Evolutionary conservation across 23 red algal species (phyloP), one percentile per base, ranked within the genome.

Genomic region (Pyropia haitanensis): DNA sequence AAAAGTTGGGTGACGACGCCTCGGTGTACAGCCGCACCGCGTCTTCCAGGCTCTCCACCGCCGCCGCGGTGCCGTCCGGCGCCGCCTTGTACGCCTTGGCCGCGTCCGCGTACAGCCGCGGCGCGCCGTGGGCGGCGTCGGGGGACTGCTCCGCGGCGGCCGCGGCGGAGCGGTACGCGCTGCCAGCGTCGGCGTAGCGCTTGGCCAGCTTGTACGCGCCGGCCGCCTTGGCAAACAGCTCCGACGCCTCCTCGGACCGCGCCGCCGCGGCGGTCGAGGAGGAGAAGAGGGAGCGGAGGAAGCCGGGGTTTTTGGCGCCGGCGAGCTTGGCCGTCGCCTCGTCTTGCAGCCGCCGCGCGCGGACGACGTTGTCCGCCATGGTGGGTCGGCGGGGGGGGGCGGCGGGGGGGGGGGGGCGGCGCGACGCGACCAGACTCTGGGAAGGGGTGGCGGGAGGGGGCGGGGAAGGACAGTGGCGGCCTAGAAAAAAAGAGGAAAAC

Each of bases 121-220:
- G 85, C 5, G 93, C 93, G 30, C 90, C 85, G 80, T 87, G 78
- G 16, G 64, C 48, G 65, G 72, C 78, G 18, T 88, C 81, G 17
- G 85, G 70, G 27, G 71, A 68, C 27, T 66, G 14, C 1, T 59
- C 67, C 57, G 78, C 84, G 22, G 65, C 25, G 33, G 76, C 78
- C 5, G 78, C 93, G 18, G 79, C 79, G 34, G 68, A 64, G 27
- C 75, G 67, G 52, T 87, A 83, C 0, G 93, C 85, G 17, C 44
- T 49, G 9, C 93, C 93, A 10, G 93, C 93, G 50, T 80, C 53
- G 28, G 57, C 64, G 78, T 79, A 97, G 5, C 67, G 49, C 64
- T 97, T 97, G 5, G 75, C 85, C 4, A 90, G 83, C 60, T 90
- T 89, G 64, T 84, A 97, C 19, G 34, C 58, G 66, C 90, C 90